Evolutionary conservation across 2,329 filamentous ascomycete species (phyloP), one percentile per base, ranked within the genome.

Genomic region (Colletotrichum somersetense): DNA sequence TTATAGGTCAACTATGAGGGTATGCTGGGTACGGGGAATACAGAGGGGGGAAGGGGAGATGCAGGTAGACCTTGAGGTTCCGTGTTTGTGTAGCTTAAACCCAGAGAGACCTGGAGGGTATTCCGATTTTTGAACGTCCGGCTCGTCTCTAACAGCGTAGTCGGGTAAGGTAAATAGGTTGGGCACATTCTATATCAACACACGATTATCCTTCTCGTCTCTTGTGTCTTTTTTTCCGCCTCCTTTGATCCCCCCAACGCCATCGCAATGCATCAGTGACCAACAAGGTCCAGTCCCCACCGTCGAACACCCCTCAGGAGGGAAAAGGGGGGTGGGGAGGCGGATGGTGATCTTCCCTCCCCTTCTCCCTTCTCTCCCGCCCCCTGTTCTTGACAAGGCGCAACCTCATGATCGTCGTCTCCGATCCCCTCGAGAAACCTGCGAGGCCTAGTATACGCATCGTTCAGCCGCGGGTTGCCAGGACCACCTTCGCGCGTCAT

Each of bases 211-310:
- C 58, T 38, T 38, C 50, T 42, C 62, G 73, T 68, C 69, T 72
- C 20, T 42, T 61, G 52, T 48, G 10, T 48, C 20, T 72, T 46
- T 48, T 14, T 73, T 48, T 3, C 68, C 67, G 26, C 46, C 48
- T 8, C 73, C 52, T 44, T 50, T 30, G 57, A 62, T 71, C 62
- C 62, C 44, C 46, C 46, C 71, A 82, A 83, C 81, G 78, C 82
- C 82, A 78, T 80, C 81, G 82, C 82, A 82, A 84, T 84, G 81
- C 81, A 82, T 70, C 38, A 70, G 59, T 65, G 69, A 72, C 58
- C 69, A 55, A 59, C 58, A 72, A 59, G 62, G n/a, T 40, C 33
- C 18, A 53, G 50, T 63, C 40, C 40, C 20, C 57, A 62, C 26
- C 42, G 61, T 52, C 26, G 23, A n/a, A 20, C 5, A 12, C 48